Base-by-base conservation (phyloP, 2,329 filamentous ascomycete species). In the Diaporthe nobilis region DNA sequence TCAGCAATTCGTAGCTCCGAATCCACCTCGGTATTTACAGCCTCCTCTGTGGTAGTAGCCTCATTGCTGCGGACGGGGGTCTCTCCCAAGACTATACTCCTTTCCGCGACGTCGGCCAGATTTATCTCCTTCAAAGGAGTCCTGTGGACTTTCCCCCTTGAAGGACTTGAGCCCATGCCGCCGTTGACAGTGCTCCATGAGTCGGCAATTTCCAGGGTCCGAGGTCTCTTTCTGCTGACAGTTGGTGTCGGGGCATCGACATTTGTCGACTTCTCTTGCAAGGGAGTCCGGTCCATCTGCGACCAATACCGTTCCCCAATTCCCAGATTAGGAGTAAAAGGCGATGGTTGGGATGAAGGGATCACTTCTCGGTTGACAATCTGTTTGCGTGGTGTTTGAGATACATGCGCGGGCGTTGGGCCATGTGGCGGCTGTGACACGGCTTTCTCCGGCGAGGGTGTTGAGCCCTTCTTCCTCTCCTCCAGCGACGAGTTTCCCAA, bases 291-390 rank as follows among this genome's bases (percentile, higher is more conserved):
- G 76, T 70, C 76, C 17, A 77, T 58, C 31, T 71, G 81, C 76
- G 83, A 81, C 49, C 83, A 85, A 75, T 87, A 86, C 10, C 85
- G 80, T 1, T 81, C 44, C n/a, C 28, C 28, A n/a, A 77, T 57
- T 8, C 74, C 82, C 7, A 87, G 77, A 80, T 86, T 83, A 0
- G 85, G 82, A 3, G 85, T 85, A 25, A 84, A 83, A 0, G 86
- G 86, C 9, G 86, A 86, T 4, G 84, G 83, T 76, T 85, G 84
- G 0, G 88, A 88, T 0, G 86, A 87, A 2, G 87, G 87, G 9
- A 88, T 85, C 77, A 88, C 86, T 2, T 83, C 78, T 49, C 57
- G 47, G 10, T 47, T 53, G 25, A 58, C 31, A 1, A 58, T 72
- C 25, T 72, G 75, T 47, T 47, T 72, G 31, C 68, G 37, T 25